Conservation (phyloP, 1,284 basidiomycete genomes). For the Ceratobasidium sp. region DNA sequence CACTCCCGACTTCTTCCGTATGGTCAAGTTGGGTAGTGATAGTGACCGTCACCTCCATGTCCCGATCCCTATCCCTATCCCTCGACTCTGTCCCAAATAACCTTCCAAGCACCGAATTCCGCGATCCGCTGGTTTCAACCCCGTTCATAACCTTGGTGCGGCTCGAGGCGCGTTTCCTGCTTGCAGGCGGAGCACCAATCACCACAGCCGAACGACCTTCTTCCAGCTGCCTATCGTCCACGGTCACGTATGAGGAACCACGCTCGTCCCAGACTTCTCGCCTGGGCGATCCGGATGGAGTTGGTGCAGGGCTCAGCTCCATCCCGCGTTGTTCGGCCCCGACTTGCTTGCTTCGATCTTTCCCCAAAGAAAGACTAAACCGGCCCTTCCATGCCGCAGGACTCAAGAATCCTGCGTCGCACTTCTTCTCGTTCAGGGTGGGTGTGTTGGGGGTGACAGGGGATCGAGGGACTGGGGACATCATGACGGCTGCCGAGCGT, state of each 20-base stretch:
- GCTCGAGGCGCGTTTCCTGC: constrained; percentile 16
- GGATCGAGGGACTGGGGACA: constrained; percentile 22
- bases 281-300: background rate
- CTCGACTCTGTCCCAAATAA: constrained; percentile 8
- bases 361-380: background rate
- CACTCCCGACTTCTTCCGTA: background rate
- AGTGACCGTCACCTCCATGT: constrained; percentile 33
- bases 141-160: background rate
- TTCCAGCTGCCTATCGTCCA: background rate
- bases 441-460: constrained; percentile 8
- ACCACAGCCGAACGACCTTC: background rate
- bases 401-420: constrained; percentile 15
- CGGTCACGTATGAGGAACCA: background rate
- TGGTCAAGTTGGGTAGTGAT: constrained; percentile 30
- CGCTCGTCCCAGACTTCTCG: constrained; percentile 31
- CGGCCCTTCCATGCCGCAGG: background rate
- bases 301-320: constrained; percentile 1
- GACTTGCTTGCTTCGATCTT: background rate
- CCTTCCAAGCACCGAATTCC: constrained; percentile 16
- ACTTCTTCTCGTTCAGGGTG: constrained; percentile 19
- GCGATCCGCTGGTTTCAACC: background rate
- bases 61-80: background rate
- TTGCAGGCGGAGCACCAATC: constrained; percentile 22
- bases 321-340: background rate
- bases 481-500: background rate